Evolutionary conservation across 495 filamentous ascomycete species (phyloP), one percentile per base, ranked within the genome.

Genomic region (Aspergillus cavernicola): DNA sequence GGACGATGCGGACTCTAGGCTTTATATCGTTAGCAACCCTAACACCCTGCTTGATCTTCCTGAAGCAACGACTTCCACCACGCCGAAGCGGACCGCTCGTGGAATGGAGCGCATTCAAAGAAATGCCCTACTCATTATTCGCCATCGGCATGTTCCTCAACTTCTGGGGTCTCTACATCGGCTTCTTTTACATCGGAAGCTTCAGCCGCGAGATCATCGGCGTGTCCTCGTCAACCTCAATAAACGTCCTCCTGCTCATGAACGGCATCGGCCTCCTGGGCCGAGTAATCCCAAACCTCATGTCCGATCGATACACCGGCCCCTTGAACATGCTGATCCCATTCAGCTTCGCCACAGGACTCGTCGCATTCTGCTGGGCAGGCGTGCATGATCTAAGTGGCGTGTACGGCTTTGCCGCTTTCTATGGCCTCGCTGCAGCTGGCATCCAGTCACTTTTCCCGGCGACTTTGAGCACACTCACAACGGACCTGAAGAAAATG

Each of bases 1-100:
- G 89, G 89, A 88, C 90, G 0, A 79, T 95, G 44, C 78, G 90
- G 10, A 74, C 78, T 2, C 69, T 95, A 49, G 91, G 83, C 0
- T 88, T 92, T 60, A 81, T 95, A 45, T 81, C 84, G 40, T 57
- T 91, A 1, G 80, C 60, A 0, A 79, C 76, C 2, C 62, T 88
- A 42, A 63, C 81, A 2, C 75, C 82, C 22, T 69, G 72, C 7
- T 56, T 84, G 42, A 33, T 77, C 0, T 81, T 86, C 39, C 66
- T 86, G 53, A 78, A 74, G 50, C 76, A 85, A 22, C 73, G 89
- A 13, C 66, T 90, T 1, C 84, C 83, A 6, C 84, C 85, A 1
- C 74, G 87, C 8, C 82, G 69, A 45, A 71, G 69, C 2, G 88
- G 87, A 0, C 78, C 81, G 6, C 48, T 87, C 5, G 73, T 92